These are phyloP conservation scores for Paramecium bursaria DNA, from an alignment of 73 alveolate species.

Conservation along the genomic window DNA sequence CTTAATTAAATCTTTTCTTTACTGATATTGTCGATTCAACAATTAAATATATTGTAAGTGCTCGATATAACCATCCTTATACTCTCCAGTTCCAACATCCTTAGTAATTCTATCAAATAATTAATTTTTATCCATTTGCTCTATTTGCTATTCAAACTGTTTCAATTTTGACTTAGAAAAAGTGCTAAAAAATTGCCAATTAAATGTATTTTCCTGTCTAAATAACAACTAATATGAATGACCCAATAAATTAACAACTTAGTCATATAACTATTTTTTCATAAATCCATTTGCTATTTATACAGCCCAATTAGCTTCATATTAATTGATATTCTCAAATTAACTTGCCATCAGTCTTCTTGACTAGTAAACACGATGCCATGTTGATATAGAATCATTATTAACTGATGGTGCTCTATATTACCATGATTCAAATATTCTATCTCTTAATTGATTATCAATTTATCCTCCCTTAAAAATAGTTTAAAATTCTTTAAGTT, in stretches of 20 bases:
- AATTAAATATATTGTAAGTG: no score
- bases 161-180: slow-evolving; percentile 56
- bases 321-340: no score
- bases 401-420: slow-evolving; percentile 1
- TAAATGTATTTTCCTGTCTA: neutral
- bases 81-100: no score
- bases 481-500: slow-evolving; percentile 12
- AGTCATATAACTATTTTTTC: neutral
- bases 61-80: no score
- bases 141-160: slow-evolving; percentile 35
- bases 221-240: neutral
- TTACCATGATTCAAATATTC: slow-evolving; percentile 27
- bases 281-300: slow-evolving; percentile 40
- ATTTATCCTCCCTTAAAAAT: slow-evolving; percentile 30
- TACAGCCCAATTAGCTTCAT: slow-evolving; percentile 24
- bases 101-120: no score
- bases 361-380: slow-evolving; percentile 25
- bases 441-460: neutral
- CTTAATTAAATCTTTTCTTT: no score
- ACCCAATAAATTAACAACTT: neutral
- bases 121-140: neutral
- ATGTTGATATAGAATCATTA: slow-evolving; percentile 13
- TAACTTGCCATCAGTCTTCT: slow-evolving; percentile 12
- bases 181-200: slow-evolving; percentile 44
- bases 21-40: no score